Evolutionary conservation across 345 rosid genomes (phyloP), one percentile per base, ranked within the genome.

Genomic region (Lepidium africanum): DNA sequence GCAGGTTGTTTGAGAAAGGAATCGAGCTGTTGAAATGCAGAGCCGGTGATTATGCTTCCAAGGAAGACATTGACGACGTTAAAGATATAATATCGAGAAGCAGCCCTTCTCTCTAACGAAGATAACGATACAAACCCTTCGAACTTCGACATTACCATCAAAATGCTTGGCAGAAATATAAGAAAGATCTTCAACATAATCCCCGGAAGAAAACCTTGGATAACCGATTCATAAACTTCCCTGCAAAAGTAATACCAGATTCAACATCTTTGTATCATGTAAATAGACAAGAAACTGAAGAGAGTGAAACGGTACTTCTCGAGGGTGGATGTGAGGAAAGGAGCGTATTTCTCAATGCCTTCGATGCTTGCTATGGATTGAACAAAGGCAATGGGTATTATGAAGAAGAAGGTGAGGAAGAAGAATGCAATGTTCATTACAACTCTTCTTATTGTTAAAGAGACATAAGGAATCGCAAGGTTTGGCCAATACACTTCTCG

Each of bases 111-210:
- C 71, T 94, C 97, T 17, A 94, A 77, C 38, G 87, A 82, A 10
- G 99, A 94, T 43, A 78, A 14, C 48, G 99, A 89, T 42, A 62
- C 66, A 72, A 91, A 91, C 58, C 99, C 99, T 81, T 94, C 99
- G 59, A 94, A 94, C 80, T 85, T 89, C 7, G 99, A 81, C 97
- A 94, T 91, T 30, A 88, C 85, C 99, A 94, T 91, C 85, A 94
- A 70, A 54, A 94, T 91, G 7, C 85, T 69, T 7, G 99, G 99
- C 51, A 94, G 82, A 66, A 94, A 94, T 55, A 94, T 91, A 72
- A 94, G 83, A 75, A 94, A 94, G 48, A 94, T 92, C 86, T 94
- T 94, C 72, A 94, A 76, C 0, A 67, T 91, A 8, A 94, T 82
- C 64, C 99, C 99, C 0, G 99, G 97, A 5, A 94, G 84, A 80